Evolutionary conservation across 176 grass and related monocot genomes (phyloP).

Genomic region (Lolium perenne): DNA sequence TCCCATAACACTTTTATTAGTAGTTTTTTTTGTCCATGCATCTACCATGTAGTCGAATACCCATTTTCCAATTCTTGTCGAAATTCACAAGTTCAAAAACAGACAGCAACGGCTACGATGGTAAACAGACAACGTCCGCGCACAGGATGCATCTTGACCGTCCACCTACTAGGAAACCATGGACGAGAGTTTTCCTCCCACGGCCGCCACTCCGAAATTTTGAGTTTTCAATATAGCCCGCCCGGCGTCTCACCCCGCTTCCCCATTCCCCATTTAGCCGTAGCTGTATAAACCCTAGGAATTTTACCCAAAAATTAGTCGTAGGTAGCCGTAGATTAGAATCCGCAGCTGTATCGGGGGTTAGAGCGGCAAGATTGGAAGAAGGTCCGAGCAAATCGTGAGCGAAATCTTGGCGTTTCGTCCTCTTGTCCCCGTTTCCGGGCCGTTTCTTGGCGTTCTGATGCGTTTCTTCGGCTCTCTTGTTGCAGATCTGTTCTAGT

Average conservation of each 20-base stretch:
- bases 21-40: too few relatives aligned
- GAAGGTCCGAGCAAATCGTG: conserved; percentile 25
- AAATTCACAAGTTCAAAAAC: background rate
- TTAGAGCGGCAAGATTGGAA: background rate
- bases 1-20: too few relatives aligned
- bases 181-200: conserved; percentile 12
- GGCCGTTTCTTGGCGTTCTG: background rate
- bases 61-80: too few relatives aligned
- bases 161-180: background rate
- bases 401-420: conserved; percentile 6
- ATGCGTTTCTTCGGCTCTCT: background rate
- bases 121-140: background rate
- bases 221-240: conserved; percentile 47
- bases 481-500: too few relatives aligned
- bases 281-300: conserved; percentile 26
- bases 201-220: background rate
- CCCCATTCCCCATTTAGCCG: conserved; percentile 1
- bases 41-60: too few relatives aligned
- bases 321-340: conserved; percentile 4
- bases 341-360: background rate
- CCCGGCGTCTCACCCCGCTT: background rate
- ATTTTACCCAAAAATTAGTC: background rate
- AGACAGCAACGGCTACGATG: too few relatives aligned
- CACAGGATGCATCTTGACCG: background rate
- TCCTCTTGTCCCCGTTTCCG: background rate